Base-by-base conservation (phyloP, 495 filamentous ascomycete genomes). In the Aspergillus bertholletiae region DNA sequence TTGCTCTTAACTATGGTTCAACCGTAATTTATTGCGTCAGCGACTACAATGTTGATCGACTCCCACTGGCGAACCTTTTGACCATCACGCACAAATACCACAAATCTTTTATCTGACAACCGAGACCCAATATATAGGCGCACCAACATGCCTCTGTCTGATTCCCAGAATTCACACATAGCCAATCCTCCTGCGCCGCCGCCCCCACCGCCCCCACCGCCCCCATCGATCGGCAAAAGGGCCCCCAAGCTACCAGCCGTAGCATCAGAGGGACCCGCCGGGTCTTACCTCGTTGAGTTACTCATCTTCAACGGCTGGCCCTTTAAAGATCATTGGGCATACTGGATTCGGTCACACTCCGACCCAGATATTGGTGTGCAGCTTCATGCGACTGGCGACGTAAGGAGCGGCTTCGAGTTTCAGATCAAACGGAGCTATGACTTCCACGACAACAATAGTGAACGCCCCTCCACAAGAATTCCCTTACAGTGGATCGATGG, bases 271-370 rank as follows among this genome's bases (percentile, higher is more conserved):
- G 27, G 27, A n/a, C 15, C 5, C 27, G 9, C 27, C 27, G 27
- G 27, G 9, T 5, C 65, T 8, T 57, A 56, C 24, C 18, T 67
- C 8, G 47, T 69, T 34, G 58, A 63, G 18, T 41, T 70, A 13
- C 41, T 69, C 24, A 61, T 63, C 43, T 70, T 30, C 46, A 71
- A 67, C 46, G 68, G 68, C 15, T 24, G 43, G 6, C 64, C 63
- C 15, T 69, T 69, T 57, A 66, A 64, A 49, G 62, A 71, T 49
- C 66, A 71, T 47, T 71, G 68, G 68, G 62, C 64, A 0, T 69
- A 65, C 27, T 71, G 46, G 22, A 35, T 67, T 2, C 50, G 46
- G 18, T 64, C 60, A 3, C 54, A 49, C 18, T 1, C 15, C 1
- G n/a, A 62, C 28, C 39, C 56, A 8, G 13, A 59, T 18, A 13